phyloP scores from a whole-genome alignment of 2,329 filamentous ascomycete genomes.

The Sphaceloma murrayae region DNA sequence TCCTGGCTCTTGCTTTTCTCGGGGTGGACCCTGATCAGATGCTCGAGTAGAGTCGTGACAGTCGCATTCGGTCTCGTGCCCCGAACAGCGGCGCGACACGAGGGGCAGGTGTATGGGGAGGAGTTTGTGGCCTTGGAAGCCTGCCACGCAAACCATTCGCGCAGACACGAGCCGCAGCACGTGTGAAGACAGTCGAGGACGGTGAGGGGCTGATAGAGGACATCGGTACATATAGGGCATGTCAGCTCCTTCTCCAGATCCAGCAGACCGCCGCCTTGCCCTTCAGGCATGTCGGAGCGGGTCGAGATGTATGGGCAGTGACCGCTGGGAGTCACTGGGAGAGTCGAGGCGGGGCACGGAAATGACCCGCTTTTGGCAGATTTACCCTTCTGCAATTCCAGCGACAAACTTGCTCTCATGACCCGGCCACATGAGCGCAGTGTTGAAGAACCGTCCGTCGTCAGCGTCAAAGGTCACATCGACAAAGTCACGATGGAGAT shows the following conservation, averaged over 20 bases:
- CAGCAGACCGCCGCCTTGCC: slow-evolving; percentile 31
- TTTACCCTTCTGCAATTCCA: no score
- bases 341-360: no score
- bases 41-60: slow-evolving; percentile 79
- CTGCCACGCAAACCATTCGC: slow-evolving; percentile 90
- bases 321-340: no score
- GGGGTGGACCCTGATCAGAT: slow-evolving; percentile 74
- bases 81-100: slow-evolving; percentile 78
- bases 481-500: no score
- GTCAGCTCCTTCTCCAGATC: slow-evolving; percentile 90
- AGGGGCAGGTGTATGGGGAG: slow-evolving; percentile 74
- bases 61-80: slow-evolving; percentile 85
- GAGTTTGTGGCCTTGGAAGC: slow-evolving; percentile 48
- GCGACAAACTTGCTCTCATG: no score
- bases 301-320: no score
- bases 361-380: no score
- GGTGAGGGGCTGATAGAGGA: slow-evolving; percentile 33
- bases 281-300: slow-evolving; percentile 16
- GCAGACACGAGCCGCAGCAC: slow-evolving; percentile 89
- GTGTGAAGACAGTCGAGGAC: slow-evolving; percentile 45
- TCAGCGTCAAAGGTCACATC: no score
- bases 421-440: no score
- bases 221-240: slow-evolving; percentile 95
- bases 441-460: no score
- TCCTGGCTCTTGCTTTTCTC: slow-evolving; percentile 56